Percentiles rank a stretch among this genome's conserved stretches.
phyloP scores from a whole-genome alignment of 2,329 filamentous ascomycete species.

The Verticillium nonalfalfae region DNA sequence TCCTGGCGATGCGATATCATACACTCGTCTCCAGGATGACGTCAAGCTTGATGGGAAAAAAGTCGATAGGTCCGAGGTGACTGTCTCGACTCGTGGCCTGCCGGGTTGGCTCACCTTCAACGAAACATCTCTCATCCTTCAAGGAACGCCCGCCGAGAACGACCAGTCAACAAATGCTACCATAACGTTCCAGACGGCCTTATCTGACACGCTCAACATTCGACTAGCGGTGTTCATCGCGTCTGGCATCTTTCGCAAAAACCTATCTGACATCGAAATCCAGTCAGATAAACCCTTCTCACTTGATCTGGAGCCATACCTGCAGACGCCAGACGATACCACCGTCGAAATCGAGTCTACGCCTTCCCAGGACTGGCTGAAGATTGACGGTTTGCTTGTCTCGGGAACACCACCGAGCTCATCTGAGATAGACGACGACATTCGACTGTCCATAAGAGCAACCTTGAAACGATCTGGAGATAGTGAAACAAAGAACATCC shows the following conservation, averaged over 20 bases:
- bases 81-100: conserved; percentile 41
- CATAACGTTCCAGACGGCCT: conserved; percentile 52
- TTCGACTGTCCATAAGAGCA: conserved; percentile 20
- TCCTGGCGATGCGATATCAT: conserved; percentile 42
- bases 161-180: conserved; percentile 57
- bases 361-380: conserved; percentile 36
- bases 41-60: conserved; percentile 53
- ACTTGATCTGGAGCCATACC: conserved; percentile 34
- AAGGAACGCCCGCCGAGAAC: conserved; percentile 56
- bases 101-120: conserved; percentile 69
- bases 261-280: conserved; percentile 30
- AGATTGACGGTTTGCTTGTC: conserved; percentile 28
- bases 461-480: conserved; percentile 23
- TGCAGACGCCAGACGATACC: conserved; percentile 31
- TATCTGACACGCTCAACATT: conserved; percentile 52
- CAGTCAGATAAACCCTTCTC: conserved; percentile 33
- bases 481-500: conserved; percentile 29
- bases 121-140: conserved; percentile 51
- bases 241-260: conserved; percentile 31
- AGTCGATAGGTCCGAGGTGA: conserved; percentile 43
- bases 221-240: conserved; percentile 35
- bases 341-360: conserved; percentile 26
- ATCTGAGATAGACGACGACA: conserved; percentile 15
- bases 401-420: conserved; percentile 31
- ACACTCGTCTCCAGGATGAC: conserved; percentile 39